A percentile compares a stretch with the other conserved stretches of the same genome.
These are phyloP conservation scores for Solanum habrochaites DNA, from an alignment of 257 asterid species.

Conservation along the genomic window DNA sequence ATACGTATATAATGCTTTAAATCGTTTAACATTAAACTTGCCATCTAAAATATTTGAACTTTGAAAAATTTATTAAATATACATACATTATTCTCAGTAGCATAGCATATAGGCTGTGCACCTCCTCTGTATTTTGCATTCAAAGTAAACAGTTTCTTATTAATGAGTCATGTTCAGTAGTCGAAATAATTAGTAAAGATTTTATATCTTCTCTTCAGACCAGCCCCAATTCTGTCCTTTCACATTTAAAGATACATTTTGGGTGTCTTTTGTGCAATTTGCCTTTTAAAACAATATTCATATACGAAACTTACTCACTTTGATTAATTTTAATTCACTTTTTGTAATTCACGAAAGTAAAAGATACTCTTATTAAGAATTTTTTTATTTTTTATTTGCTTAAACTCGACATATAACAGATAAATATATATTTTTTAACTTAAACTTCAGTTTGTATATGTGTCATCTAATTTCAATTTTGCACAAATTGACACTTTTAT, in stretches of 20 bases:
- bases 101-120: slow-evolving; percentile 1
- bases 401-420: not conserved
- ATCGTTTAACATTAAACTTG: too few relatives aligned
- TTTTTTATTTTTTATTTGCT: not conserved
- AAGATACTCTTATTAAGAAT: not conserved
- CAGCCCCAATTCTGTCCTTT: slow-evolving; percentile 9
- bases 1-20: too few relatives aligned
- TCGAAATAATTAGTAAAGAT: not conserved
- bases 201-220: not conserved
- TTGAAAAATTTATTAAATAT: too few relatives aligned
- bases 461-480: not conserved
- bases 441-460: too few relatives aligned
- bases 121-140: slow-evolving; percentile 9
- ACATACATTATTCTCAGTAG: not conserved
- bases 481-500: too few relatives aligned
- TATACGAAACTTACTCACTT: not conserved
- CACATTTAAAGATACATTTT: not conserved
- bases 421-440: too few relatives aligned
- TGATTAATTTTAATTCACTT: not conserved
- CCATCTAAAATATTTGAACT: too few relatives aligned
- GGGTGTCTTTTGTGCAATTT: not conserved
- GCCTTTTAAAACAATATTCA: not conserved
- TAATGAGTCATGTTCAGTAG: slow-evolving; percentile 1
- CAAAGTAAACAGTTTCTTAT: slow-evolving; percentile 5
- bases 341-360: not conserved